Percentiles rank a stretch among this genome's conserved stretches.
Evolutionary conservation across 2,329 filamentous ascomycete genomes (phyloP).

Genomic region (Delphinella strobiligena): DNA sequence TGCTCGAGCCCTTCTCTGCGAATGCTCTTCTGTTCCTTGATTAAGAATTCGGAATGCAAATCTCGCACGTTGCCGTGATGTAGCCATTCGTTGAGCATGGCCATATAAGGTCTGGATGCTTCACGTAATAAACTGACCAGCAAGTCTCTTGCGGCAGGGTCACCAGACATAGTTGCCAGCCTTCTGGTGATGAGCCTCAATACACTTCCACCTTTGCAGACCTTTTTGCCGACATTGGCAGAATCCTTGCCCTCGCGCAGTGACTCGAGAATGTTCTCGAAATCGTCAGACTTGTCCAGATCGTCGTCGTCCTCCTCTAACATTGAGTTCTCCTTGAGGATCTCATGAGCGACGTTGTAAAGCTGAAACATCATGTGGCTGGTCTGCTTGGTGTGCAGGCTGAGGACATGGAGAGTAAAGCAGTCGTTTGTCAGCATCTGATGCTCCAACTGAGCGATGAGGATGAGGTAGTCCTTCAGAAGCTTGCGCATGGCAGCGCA

Average conservation of each 20-base stretch:
- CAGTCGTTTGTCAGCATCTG: conserved; percentile 79
- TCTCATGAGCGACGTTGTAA: conserved; percentile 75
- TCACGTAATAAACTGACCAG: conserved; percentile 75
- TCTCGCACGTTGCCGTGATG: conserved; percentile 94
- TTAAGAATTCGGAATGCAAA: conserved; percentile 82
- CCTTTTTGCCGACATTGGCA: conserved; percentile 74
- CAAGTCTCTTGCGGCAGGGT: conserved; percentile 73
- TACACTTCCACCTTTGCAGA: conserved; percentile 96
- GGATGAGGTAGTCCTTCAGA: conserved; percentile 82
- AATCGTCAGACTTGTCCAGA: conserved; percentile 57
- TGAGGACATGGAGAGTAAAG: conserved; percentile 88
- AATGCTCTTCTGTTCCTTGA: conserved; percentile 94
- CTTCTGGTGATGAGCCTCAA: conserved; percentile 75
- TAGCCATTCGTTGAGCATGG: conserved; percentile 96
- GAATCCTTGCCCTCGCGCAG: conserved; percentile 78
- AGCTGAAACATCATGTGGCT: conserved; percentile 85
- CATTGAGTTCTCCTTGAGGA: conserved; percentile 77
- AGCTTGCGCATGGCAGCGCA: conserved; percentile 90
- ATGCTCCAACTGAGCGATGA: conserved; percentile 87
- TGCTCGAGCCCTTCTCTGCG: conserved; percentile 80
- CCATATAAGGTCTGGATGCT: conserved; percentile 89
- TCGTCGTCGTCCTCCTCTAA: conserved; percentile 61
- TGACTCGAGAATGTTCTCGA: conserved; percentile 86
- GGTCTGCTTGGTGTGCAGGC: conserved; percentile 81
- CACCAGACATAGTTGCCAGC: conserved; percentile 81